These are phyloP conservation scores for Ceratocystis huliohia DNA, from an alignment of 2,329 filamentous ascomycete species.

Conservation along the genomic window DNA sequence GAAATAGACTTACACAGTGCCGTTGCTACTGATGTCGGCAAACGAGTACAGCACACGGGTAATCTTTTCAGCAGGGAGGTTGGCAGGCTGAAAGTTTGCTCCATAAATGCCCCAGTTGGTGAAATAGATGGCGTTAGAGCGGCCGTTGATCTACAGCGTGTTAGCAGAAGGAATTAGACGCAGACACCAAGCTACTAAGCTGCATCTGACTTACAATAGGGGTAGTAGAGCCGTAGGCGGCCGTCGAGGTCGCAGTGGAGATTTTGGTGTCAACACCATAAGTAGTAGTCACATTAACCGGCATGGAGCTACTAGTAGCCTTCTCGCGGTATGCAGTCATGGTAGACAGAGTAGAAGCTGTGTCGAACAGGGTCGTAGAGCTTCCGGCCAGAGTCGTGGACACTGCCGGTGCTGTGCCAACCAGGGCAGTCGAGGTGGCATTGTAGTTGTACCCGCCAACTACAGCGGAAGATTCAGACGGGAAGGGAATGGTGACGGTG, in stretches of 20 bases:
- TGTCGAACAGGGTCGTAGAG: neutral
- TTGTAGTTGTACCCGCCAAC: neutral
- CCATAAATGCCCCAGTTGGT: constrained; percentile 55
- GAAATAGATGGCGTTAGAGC: constrained; percentile 38
- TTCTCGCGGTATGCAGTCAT: neutral
- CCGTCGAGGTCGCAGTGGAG: neutral
- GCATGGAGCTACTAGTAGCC: neutral
- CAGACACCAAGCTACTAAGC: neutral
- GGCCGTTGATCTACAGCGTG: neutral
- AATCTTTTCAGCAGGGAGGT: constrained; percentile 53
- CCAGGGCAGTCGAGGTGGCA: neutral
- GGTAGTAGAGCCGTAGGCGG: neutral
- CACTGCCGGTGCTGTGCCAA: neutral
- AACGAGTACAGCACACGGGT: constrained; percentile 56
- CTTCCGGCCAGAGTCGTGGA: neutral
- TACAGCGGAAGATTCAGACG: neutral
- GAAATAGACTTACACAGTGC: constrained; percentile 24
- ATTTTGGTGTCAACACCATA: neutral
- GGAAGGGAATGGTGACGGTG: constrained; percentile 13
- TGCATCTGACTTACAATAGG: neutral
- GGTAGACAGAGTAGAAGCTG: neutral
- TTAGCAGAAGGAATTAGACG: neutral
- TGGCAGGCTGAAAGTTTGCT: constrained; percentile 55
- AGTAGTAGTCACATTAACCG: neutral
- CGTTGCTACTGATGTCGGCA: constrained; percentile 22